Base-by-base conservation (phyloP, 139 green algal species). In the Klebsormidium nitens region DNA sequence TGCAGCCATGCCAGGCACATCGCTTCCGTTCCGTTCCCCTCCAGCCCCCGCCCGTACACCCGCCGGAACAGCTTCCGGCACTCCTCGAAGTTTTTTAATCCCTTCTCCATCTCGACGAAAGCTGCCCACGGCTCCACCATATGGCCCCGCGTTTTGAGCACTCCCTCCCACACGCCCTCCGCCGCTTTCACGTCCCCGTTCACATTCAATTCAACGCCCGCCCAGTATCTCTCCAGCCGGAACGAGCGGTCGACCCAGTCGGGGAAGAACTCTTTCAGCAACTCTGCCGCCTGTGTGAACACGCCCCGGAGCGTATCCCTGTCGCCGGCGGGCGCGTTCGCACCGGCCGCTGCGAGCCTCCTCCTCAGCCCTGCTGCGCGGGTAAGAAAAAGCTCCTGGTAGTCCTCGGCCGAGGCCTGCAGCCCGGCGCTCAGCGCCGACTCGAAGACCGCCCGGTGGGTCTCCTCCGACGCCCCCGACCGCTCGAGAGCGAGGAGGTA, bases 1-100 rank as follows among this genome's bases (percentile, higher is more conserved):
- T 74, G 69, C 73, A 93, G 64, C 89, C 89, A 96, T 4, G 84
- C 84, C 0, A 86, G 36, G 66, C 80, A 87, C 50, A 95, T 5
- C 17, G 59, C 40, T 39, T 80, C 5, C 3, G 59, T 59, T 28
- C 67, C 67, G 28, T 37, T 40, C 19, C 67, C 67, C 5, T 75
- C 59, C 26, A 74, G 35, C 58, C 37, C 19, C 8, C 61, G 60
- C 19, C 62, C 65, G 69, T 76, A 71, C 19, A 60, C 73, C 4
- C 62, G 57, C 17, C 48, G 44, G 49, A 64, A 76, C 3, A 76
- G 42, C 6, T 35, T 32, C 2, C 71, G 71, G 23, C 17, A 34
- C 19, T 71, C 71, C 50, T 52, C 34, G 5, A 76, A 32, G 36
- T 78, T 72, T 6, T 64, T 42, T 29, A 67, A 44, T 11, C 11